Base-by-base conservation (phyloP, 768 basidiomycete genomes). In the Boletus pseudo-olivaceus region DNA sequence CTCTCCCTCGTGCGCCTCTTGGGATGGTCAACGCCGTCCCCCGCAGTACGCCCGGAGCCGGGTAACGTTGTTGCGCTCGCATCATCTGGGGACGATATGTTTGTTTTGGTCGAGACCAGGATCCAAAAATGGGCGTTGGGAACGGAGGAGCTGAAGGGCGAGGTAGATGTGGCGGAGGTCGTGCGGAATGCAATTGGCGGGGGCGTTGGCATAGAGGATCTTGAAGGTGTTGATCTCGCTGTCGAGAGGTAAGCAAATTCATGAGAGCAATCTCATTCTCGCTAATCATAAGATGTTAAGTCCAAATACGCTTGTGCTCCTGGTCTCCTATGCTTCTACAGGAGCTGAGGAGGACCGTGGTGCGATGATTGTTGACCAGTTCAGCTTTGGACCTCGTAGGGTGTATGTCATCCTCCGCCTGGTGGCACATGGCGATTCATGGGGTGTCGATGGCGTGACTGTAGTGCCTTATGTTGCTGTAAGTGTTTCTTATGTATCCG, bases 401-500 rank as follows among this genome's bases (percentile, higher is more conserved):
- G 78, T 84, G 34, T 90, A 90, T 68, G 82, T 84, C 11, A 69
- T 90, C 39, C 73, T 80, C 15, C 76, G 77, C 49, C 62, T 90
- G 15, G 62, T 68, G 19, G 41, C 55, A 19, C 64, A 68, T 37
- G 54, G 58, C n/a, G 60, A 68, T 39, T 58, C 56, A 7, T 69
- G 68, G 63, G 59, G 64, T 11, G 58, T 60, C 10, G 58, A 62
- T 45, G 74, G 73, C 17, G 71, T 87, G 35, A 78, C 74, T 39
- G 75, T 74, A 33, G 83, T 92, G 11, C 90, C 90, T 7, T 91
- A 90, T 63, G 85, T 90, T 67, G 84, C 83, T 54, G 89, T 91
- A 60, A 62, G 84, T 73, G 1, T 49, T 12, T 56, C 34, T 45
- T 41, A 41, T 12, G 11, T 23, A n/a, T 27, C 23, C 50, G 4